Evolutionary conservation across 2,329 filamentous ascomycete species (phyloP), one percentile per base, ranked within the genome.

Genomic region (Ceratocystis smalleyi): DNA sequence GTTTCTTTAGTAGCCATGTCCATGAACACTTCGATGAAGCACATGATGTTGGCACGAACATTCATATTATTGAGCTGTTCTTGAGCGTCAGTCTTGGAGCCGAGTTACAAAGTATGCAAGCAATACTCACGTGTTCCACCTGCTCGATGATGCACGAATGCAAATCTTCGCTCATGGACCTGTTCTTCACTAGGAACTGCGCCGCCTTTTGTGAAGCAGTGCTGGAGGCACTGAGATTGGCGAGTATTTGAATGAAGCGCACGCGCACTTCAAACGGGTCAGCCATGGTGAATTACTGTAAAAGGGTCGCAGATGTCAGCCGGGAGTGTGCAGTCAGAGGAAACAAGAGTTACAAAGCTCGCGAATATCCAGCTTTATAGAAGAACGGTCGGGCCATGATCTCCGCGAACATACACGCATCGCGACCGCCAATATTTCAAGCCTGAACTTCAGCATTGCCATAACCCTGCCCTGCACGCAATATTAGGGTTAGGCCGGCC

Each of bases 251-350:
- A 63, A 90, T 96, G 79, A 99, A 99, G 75, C 91, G 91, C 83
- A 99, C 91, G 72, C 94, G 91, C 70, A 97, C 92, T 78, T 97
- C 94, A 75, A 99, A 99, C 5, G 95, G 94, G 76, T 99, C 91
- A 60, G 80, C 77, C 80, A 83, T 84, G 32, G 64, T 73, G 69
- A 43, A 51, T 32, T 3, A 19, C 17, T 59, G 24, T 64, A 22
- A 19, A 8, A 15, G 10, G 47, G 3, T 6, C 5, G 47, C 22
- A 27, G 1, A 24, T 51, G 22, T 51, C 47, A 27, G 10, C 27
- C 47, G 10, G 5, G 8, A 12, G 10, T n/a, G 15, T 5, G 2
- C 10, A 27, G 3, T 2, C 15, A n/a, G 8, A 32, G 0, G 3
- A 57, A n/a, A 35, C 15, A 17, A 19, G n/a, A 8, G 35, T 17